A percentile compares a stretch with the other conserved stretches of the same genome.
Conservation (phyloP, 148 eudicot species). For the Chenopodium berlandieri region DNA sequence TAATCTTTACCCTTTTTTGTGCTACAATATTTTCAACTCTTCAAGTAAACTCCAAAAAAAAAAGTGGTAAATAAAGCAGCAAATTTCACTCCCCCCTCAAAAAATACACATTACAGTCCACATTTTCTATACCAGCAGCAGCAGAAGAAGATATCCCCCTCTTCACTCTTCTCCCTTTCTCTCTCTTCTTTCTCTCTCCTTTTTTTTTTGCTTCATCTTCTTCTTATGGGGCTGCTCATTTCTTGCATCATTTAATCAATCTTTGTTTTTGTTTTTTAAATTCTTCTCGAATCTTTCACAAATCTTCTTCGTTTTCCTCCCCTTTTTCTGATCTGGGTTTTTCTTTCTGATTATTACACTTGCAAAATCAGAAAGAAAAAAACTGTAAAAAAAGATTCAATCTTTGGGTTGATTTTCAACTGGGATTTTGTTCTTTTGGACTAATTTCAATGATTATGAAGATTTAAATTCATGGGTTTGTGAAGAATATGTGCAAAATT, state of each 20-base stretch:
- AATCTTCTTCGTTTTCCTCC: conserved; percentile 8
- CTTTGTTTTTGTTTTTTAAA: not conserved
- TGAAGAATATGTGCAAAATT: conserved; percentile 21
- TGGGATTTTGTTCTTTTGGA: conserved; percentile 19
- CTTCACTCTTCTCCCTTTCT: conserved; percentile 9
- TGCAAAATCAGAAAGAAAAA: not conserved
- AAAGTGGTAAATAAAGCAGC: conserved; percentile 10
- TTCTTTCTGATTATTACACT: conserved; percentile 11
- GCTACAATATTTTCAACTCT: no score
- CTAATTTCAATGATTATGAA: not conserved
- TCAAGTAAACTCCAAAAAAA: not conserved
- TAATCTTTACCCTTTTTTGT: no score
- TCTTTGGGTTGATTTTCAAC: conserved; percentile 18
- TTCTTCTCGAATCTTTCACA: conserved; percentile 25
- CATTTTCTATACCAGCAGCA: conserved; percentile 21
- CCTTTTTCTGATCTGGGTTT: conserved; percentile 24
- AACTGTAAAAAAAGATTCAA: conserved; percentile 1
- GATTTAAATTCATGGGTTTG: conserved; percentile 21
- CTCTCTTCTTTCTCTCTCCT: not conserved
- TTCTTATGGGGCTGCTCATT: not conserved
- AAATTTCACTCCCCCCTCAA: not conserved
- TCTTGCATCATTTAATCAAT: conserved; percentile 19
- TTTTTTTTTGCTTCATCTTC: not conserved
- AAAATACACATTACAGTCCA: conserved; percentile 24
- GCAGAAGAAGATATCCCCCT: conserved; percentile 15